phyloP scores from a whole-genome alignment of 371 early-diverging fungal species.

The Mucor piriformis region DNA sequence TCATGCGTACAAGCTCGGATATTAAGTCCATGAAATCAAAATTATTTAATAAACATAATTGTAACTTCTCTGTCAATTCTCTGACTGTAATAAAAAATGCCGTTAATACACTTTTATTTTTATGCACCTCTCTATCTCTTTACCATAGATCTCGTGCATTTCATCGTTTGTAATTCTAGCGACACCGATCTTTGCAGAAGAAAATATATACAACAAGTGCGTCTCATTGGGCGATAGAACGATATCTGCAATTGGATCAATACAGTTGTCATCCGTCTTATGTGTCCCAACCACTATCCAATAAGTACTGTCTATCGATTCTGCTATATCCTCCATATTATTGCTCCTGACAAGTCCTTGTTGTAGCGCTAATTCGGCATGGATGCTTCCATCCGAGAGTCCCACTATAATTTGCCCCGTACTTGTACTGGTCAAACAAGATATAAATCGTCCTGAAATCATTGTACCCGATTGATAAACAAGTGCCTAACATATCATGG shows the following conservation, averaged over 20 bases:
- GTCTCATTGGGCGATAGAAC: constrained; percentile 47
- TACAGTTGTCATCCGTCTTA: background rate
- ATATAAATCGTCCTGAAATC: constrained; percentile 33
- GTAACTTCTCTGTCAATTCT: constrained; percentile 12
- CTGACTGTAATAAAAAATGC: constrained; percentile 4
- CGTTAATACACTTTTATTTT: background rate
- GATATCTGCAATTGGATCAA: constrained; percentile 36
- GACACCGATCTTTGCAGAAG: constrained; percentile 34
- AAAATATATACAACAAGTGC: constrained; percentile 36
- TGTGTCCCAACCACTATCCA: constrained; percentile 26
- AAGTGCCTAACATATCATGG: background rate
- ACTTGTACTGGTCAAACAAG: constrained; percentile 23
- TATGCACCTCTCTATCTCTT: background rate
- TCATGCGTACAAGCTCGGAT: constrained; percentile 36
- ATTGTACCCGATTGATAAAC: constrained; percentile 11
- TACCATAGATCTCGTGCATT: constrained; percentile 10
- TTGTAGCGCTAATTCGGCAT: constrained; percentile 26
- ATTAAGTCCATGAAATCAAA: constrained; percentile 40
- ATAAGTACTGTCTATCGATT: constrained; percentile 20
- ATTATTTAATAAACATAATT: constrained; percentile 38
- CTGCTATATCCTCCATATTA: background rate
- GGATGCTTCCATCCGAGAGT: constrained; percentile 47
- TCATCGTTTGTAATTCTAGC: constrained; percentile 29
- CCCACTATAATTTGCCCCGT: constrained; percentile 35
- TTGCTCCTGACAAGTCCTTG: background rate